These are phyloP conservation scores for Aspergillus ellipticus DNA, from an alignment of 495 filamentous ascomycete species.

Conservation along the genomic window DNA sequence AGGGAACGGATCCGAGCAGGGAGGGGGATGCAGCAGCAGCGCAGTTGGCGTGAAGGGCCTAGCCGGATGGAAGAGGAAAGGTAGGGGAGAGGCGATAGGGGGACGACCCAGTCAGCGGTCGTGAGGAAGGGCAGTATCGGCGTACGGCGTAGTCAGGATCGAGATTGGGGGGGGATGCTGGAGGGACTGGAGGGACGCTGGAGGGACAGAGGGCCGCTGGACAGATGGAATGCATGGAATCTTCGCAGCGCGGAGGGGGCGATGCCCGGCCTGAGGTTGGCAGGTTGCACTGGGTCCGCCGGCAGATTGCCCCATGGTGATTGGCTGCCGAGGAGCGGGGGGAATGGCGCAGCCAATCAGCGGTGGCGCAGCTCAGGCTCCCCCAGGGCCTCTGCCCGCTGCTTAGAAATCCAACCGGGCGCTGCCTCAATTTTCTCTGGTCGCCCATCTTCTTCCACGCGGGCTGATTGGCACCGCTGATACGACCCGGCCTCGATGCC, in stretches of 20 bases:
- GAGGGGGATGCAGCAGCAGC: not conserved
- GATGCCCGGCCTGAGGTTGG: not conserved
- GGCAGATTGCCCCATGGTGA: not conserved
- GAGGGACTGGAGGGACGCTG: not conserved
- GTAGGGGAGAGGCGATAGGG: not conserved
- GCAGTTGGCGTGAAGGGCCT: not conserved
- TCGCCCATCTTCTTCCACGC: slow-evolving; percentile 11
- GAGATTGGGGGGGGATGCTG: too few species aligned
- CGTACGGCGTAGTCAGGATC: not conserved
- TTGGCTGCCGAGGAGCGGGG: not conserved
- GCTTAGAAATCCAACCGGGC: slow-evolving; percentile 25
- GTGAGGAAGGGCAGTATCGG: too few species aligned
- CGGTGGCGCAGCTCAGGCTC: too few species aligned
- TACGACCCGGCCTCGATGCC: not conserved
- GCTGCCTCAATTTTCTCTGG: slow-evolving; percentile 13
- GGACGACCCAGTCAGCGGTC: too few species aligned
- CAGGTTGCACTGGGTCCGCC: too few species aligned
- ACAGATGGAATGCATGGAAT: not conserved
- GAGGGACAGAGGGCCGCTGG: not conserved
- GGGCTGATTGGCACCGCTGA: not conserved
- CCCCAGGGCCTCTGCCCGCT: too few species aligned
- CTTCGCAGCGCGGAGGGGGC: not conserved
- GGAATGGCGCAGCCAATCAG: not conserved
- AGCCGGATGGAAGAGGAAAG: slow-evolving; percentile 4
- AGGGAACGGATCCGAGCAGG: not conserved